Evolutionary conservation across 2,329 filamentous ascomycete genomes (phyloP).

Genomic region (Sarocladium kiliense): DNA sequence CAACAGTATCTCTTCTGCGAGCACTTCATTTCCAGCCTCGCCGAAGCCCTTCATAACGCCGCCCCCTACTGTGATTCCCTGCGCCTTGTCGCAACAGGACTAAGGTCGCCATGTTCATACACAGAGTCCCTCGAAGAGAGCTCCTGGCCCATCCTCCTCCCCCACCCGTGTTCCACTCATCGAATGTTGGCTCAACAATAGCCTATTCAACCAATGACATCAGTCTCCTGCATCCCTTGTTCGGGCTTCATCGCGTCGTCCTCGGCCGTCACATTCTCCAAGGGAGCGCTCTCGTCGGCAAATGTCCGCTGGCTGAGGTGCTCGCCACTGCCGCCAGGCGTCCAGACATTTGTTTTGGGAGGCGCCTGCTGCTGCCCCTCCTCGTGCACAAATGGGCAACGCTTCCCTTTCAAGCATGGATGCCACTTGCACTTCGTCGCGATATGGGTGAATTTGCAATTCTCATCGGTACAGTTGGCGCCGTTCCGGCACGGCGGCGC

Average conservation of each 20-base stretch:
- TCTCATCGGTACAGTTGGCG: conserved; percentile 72
- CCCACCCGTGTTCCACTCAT: neutral
- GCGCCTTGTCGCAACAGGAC: neutral
- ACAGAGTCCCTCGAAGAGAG: neutral
- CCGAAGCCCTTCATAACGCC: neutral
- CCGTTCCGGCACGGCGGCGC: conserved; percentile 90
- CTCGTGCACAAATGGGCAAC: conserved; percentile 82
- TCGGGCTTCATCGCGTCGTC: conserved; percentile 33
- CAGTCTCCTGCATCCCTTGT: conserved; percentile 28
- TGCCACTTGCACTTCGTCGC: conserved; percentile 84
- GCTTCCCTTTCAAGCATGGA: conserved; percentile 86
- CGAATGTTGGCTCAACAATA: neutral
- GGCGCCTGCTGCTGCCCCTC: conserved; percentile 81
- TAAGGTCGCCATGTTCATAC: neutral
- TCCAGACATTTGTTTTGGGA: conserved; percentile 93
- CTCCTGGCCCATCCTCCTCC: neutral
- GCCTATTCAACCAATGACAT: conserved; percentile 25
- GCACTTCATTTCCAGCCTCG: neutral
- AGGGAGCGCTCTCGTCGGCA: conserved; percentile 61
- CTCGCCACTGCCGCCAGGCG: conserved; percentile 49
- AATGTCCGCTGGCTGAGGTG: conserved; percentile 90
- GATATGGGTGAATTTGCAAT: conserved; percentile 87
- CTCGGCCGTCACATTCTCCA: conserved; percentile 69
- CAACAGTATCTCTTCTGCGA: neutral
- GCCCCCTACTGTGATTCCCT: neutral